phyloP scores from a whole-genome alignment of 2,329 filamentous ascomycete species.

The Pseudogymnoascus sp. region DNA sequence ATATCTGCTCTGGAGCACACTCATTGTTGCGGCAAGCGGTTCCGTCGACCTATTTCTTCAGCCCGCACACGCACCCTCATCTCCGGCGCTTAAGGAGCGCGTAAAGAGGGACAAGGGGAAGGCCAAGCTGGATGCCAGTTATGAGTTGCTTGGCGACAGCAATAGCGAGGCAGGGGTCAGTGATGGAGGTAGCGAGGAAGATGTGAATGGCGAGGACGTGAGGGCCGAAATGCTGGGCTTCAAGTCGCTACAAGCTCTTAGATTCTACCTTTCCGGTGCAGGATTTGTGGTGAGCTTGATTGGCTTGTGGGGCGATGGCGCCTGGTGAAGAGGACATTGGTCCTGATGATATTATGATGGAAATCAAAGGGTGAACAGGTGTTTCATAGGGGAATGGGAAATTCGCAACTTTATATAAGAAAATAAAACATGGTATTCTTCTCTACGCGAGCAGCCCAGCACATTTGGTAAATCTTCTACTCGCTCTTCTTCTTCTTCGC shows the following conservation, averaged over 20 bases:
- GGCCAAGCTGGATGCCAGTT: constrained; percentile 57
- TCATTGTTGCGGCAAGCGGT: constrained; percentile 50
- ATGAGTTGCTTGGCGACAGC: constrained; percentile 57
- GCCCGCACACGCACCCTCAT: constrained; percentile 16
- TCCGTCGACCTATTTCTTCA: constrained; percentile 31
- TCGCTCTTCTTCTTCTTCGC: constrained; percentile 35
- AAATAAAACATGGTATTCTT: neutral
- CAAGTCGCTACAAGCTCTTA: constrained; percentile 44
- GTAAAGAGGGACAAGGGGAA: constrained; percentile 17
- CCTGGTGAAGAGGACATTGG: constrained; percentile 12
- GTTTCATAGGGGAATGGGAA: constrained; percentile 4
- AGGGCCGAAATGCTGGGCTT: constrained; percentile 48
- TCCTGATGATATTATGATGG: constrained; percentile 1
- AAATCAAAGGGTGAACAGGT: constrained; percentile 1
- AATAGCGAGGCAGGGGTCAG: constrained; percentile 37
- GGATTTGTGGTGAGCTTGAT: constrained; percentile 55
- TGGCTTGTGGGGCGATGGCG: constrained; percentile 59
- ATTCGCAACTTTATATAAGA: constrained; percentile 1
- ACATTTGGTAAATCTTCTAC: neutral
- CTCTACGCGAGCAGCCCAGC: neutral
- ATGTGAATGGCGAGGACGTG: constrained; percentile 55
- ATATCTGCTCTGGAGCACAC: constrained; percentile 78
- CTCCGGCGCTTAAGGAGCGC: constrained; percentile 25
- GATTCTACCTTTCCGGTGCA: constrained; percentile 45
- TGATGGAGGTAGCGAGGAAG: constrained; percentile 40